phyloP scores from a whole-genome alignment of 2,329 filamentous ascomycete genomes.

The Colletotrichum orchidophilum region DNA sequence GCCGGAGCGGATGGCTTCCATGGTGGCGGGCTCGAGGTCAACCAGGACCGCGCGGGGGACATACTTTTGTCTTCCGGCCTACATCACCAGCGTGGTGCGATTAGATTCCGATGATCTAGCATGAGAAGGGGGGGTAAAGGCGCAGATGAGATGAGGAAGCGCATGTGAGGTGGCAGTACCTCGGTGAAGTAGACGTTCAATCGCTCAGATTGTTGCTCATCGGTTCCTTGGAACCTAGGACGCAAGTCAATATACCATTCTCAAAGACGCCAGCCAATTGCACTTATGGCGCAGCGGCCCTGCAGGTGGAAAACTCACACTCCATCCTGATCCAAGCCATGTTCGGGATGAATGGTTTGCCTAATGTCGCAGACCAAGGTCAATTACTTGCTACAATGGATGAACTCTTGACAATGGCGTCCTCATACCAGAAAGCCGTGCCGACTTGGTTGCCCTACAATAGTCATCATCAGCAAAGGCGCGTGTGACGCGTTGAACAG shows the following conservation, averaged over 20 bases:
- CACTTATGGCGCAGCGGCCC: neutral
- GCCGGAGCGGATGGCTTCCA: slow-evolving; percentile 98
- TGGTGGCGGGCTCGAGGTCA: slow-evolving; percentile 98
- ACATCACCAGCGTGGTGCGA: slow-evolving; percentile 26
- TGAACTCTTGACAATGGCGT: neutral
- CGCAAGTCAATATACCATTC: slow-evolving; percentile 17
- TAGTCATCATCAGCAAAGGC: slow-evolving; percentile 29
- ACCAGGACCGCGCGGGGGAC: slow-evolving; percentile 99
- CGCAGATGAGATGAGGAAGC: neutral
- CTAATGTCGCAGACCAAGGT: slow-evolving; percentile 51
- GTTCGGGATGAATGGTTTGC: slow-evolving; percentile 87
- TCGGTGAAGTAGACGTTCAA: slow-evolving; percentile 99
- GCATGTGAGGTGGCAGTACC: slow-evolving; percentile 49
- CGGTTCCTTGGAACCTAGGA: slow-evolving; percentile 90
- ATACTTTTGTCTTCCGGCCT: slow-evolving; percentile 98
- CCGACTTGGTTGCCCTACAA: slow-evolving; percentile 98
- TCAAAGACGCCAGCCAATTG: neutral
- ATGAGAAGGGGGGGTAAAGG: neutral
- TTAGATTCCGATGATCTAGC: neutral
- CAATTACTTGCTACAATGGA: slow-evolving; percentile 41
- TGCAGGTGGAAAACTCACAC: slow-evolving; percentile 70
- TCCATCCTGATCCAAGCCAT: slow-evolving; percentile 96
- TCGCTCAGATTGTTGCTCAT: slow-evolving; percentile 98
- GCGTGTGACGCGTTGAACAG: neutral
- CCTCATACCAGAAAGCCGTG: slow-evolving; percentile 94